These are phyloP conservation scores for Artemisia argyi DNA, from an alignment of 129 eudicot species.

Conservation along the genomic window DNA sequence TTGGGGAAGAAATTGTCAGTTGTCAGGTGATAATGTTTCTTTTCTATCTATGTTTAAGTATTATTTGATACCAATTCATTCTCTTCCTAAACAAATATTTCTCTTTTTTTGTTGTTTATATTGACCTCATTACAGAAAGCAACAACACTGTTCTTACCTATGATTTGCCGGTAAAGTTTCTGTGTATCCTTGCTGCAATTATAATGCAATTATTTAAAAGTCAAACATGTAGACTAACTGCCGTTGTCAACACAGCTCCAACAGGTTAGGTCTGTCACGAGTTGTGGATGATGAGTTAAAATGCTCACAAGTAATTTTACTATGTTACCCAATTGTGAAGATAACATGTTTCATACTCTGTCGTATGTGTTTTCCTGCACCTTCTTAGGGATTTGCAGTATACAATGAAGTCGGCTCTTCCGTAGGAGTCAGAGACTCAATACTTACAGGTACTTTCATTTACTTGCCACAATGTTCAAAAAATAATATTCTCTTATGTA, in stretches of 20 bases:
- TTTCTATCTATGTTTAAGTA: conserved; percentile 5
- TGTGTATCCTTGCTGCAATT: background rate
- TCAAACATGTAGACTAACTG: conserved; percentile 1
- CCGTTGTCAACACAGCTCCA: background rate
- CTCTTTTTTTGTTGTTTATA: conserved; percentile 16
- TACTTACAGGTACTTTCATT: no score
- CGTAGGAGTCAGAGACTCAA: no score
- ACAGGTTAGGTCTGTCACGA: no score
- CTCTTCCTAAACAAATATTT: conserved; percentile 10
- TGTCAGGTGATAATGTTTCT: conserved; percentile 49
- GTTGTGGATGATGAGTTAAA: no score
- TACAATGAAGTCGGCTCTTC: no score
- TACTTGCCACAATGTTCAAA: no score
- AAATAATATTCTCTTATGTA: no score
- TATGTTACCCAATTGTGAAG: no score
- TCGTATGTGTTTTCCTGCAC: no score
- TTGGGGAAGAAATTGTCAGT: conserved; percentile 74
- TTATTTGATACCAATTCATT: conserved; percentile 1
- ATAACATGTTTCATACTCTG: no score
- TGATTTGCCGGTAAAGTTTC: conserved; percentile 72
- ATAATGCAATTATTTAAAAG: background rate
- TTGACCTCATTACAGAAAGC: conserved; percentile 68
- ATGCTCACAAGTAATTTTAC: no score
- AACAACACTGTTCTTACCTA: conserved; percentile 61
- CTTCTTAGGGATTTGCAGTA: background rate